phyloP scores from a whole-genome alignment of 176 grass and related monocot genomes.

The Pontederia paniculata region DNA sequence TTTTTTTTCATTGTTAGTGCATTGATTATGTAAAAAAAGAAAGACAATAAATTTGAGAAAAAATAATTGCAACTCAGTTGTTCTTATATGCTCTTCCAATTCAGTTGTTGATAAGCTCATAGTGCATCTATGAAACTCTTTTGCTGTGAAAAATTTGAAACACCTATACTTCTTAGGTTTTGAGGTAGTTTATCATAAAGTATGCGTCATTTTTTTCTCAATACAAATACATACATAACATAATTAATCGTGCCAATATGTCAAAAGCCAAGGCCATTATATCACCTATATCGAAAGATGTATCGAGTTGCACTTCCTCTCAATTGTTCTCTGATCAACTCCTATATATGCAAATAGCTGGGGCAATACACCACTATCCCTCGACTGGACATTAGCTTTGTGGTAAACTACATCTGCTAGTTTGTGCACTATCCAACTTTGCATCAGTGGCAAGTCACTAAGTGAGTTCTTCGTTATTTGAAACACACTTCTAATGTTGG shows the following conservation, averaged over 20 bases:
- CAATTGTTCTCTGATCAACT: neutral
- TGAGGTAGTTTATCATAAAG: neutral
- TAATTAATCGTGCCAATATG: neutral
- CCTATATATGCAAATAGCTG: neutral
- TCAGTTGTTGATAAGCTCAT: neutral
- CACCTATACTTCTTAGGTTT: neutral
- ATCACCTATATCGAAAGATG: neutral
- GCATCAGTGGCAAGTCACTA: neutral
- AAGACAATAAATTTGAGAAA: too few species aligned
- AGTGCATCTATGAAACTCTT: neutral
- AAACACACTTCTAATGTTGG: neutral
- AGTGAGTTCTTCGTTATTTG: neutral
- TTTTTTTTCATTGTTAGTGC: too few species aligned
- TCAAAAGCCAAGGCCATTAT: neutral
- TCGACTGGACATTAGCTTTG: neutral
- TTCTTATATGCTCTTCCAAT: neutral
- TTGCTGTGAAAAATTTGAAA: neutral
- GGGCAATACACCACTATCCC: neutral
- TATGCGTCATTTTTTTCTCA: neutral
- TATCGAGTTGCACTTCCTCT: neutral
- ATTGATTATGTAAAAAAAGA: too few species aligned
- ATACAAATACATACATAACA: neutral
- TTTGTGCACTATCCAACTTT: conserved; percentile 8
- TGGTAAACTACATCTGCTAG: neutral
- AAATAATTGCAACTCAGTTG: too few species aligned